phyloP scores from a whole-genome alignment of 768 basidiomycete genomes.

The Boletus insuetus region DNA sequence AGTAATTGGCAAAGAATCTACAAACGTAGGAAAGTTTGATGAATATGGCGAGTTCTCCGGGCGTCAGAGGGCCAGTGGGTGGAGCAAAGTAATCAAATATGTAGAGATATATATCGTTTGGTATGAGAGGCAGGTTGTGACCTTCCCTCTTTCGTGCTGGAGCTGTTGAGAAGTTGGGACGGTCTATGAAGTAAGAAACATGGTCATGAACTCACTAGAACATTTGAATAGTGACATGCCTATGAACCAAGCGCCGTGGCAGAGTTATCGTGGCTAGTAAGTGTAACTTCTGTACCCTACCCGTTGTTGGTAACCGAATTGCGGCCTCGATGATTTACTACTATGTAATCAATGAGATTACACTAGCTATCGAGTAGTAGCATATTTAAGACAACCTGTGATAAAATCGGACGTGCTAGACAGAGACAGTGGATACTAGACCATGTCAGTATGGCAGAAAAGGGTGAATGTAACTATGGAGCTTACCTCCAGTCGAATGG shows the following conservation, averaged over 20 bases:
- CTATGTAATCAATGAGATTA: too few relatives aligned
- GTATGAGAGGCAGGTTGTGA: constrained; percentile 30
- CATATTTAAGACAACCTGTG: too few relatives aligned
- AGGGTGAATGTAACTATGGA: too few relatives aligned
- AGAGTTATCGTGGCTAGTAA: too few relatives aligned
- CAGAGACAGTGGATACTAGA: too few relatives aligned
- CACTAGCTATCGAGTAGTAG: too few relatives aligned
- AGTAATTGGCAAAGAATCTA: constrained; percentile 39
- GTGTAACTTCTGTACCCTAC: too few relatives aligned
- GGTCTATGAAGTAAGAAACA: not conserved
- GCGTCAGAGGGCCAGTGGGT: constrained; percentile 5
- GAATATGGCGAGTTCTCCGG: constrained; percentile 9
- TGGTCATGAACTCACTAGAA: not conserved
- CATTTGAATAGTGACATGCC: not conserved
- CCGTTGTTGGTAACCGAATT: too few relatives aligned
- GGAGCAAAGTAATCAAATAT: constrained; percentile 37
- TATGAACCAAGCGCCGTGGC: not conserved
- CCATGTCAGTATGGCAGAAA: too few relatives aligned
- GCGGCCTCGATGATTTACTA: too few relatives aligned
- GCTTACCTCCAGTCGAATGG: too few relatives aligned
- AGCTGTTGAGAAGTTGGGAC: constrained; percentile 10
- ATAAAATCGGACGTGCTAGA: too few relatives aligned
- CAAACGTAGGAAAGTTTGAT: constrained; percentile 39
- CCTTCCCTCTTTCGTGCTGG: constrained; percentile 20
- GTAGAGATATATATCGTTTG: constrained; percentile 40